Evolutionary conservation across 106 monocot genomes (phyloP).

Genomic region (Apostasia ramifera): DNA sequence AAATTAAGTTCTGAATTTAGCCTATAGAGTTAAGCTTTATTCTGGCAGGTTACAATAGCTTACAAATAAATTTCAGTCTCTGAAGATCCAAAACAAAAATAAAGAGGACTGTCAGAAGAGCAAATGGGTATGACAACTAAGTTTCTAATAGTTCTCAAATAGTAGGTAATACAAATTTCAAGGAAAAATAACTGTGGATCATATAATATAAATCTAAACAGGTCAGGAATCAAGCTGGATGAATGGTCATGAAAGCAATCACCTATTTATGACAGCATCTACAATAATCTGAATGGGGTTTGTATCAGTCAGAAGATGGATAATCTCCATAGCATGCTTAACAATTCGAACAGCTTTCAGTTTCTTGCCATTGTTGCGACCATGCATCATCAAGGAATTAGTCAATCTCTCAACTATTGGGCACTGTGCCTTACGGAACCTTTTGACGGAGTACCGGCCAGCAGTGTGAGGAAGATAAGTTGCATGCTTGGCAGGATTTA

Average conservation of each 20-base stretch:
- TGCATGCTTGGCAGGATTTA: constrained; percentile 30
- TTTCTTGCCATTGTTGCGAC: constrained; percentile 63
- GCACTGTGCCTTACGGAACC: constrained; percentile 55
- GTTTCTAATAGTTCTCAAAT: background rate
- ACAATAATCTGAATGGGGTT: constrained; percentile 60
- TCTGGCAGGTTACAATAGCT: too few relatives aligned
- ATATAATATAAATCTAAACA: too few relatives aligned
- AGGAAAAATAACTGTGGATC: too few relatives aligned
- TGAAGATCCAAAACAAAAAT: too few relatives aligned
- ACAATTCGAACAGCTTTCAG: constrained; percentile 52
- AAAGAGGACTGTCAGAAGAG: background rate
- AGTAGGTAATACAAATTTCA: too few relatives aligned
- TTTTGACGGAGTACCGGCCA: constrained; percentile 48
- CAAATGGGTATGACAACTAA: background rate
- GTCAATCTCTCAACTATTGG: constrained; percentile 61
- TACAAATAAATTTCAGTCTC: too few relatives aligned
- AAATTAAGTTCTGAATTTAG: too few relatives aligned
- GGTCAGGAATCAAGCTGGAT: too few relatives aligned
- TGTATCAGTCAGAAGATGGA: constrained; percentile 46
- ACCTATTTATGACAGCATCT: constrained; percentile 52
- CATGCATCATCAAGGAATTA: constrained; percentile 73
- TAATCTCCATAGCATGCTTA: constrained; percentile 60
- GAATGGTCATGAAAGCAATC: background rate
- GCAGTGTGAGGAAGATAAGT: constrained; percentile 61
- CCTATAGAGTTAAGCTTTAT: too few relatives aligned